phyloP scores from a whole-genome alignment of 169 alveolate species.

The Cryptosporidium sp. region DNA sequence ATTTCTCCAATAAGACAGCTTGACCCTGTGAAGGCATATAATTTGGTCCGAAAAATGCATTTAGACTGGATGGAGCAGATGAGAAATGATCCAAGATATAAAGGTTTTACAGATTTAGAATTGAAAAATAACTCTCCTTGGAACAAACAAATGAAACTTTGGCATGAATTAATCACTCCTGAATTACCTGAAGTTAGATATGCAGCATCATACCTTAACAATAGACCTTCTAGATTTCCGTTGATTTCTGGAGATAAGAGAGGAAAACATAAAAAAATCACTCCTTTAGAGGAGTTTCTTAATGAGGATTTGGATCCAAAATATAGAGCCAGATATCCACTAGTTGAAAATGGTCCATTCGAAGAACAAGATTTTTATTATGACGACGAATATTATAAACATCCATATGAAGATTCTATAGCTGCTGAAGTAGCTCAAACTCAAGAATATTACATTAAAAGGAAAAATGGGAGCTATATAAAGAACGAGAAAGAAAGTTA shows the following conservation, averaged over 20 bases:
- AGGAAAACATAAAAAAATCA: slow-evolving; percentile 36
- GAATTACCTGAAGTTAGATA: slow-evolving; percentile 58
- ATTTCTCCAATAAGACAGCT: slow-evolving; percentile 50
- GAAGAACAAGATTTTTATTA: slow-evolving; percentile 28
- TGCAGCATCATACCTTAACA: slow-evolving; percentile 57
- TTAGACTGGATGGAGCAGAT: slow-evolving; percentile 73
- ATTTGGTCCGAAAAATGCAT: slow-evolving; percentile 31
- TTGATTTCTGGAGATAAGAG: slow-evolving; percentile 66
- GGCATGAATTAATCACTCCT: slow-evolving; percentile 44
- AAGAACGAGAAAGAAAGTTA: not conserved
- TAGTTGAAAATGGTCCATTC: slow-evolving; percentile 23
- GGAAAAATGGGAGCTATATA: not conserved
- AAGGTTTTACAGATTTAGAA: slow-evolving; percentile 51
- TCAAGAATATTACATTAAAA: not conserved
- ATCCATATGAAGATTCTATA: not conserved
- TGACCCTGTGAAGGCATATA: slow-evolving; percentile 34
- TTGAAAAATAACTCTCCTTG: slow-evolving; percentile 62
- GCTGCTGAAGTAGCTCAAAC: slow-evolving; percentile 2
- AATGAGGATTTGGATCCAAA: slow-evolving; percentile 43
- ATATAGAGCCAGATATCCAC: slow-evolving; percentile 58
- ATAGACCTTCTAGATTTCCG: slow-evolving; percentile 73
- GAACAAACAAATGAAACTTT: slow-evolving; percentile 46
- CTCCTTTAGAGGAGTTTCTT: slow-evolving; percentile 51
- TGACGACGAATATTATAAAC: not conserved
- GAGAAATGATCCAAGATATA: slow-evolving; percentile 64